Base-by-base conservation (phyloP, 2,329 filamentous ascomycete genomes). In the Huntiella moniliformis region DNA sequence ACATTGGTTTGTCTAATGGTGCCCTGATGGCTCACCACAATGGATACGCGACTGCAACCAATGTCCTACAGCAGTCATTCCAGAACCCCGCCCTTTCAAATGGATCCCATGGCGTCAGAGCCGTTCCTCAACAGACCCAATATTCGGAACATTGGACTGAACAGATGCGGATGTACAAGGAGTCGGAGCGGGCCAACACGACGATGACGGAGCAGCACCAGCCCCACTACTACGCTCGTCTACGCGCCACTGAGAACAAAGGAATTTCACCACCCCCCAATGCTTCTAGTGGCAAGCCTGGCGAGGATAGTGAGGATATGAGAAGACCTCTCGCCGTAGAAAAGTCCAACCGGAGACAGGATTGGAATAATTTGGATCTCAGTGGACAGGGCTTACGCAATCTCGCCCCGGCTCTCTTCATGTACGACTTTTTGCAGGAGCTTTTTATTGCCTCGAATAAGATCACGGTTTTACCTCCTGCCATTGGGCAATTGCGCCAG, bases 391-490 rank as follows among this genome's bases (percentile, higher is more conserved):
- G 88, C 15, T 67, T 98, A 42, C 80, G 86, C 53, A 82, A 85
- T 49, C 68, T 98, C 31, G 78, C 86, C 1, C 66, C 74, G 6
- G 74, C 81, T 38, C 68, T 98, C 31, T 96, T 96, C 65, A 70
- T 73, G 53, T 98, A 96, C 62, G 72, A 72, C 38, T 96, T 98
- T 60, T 67, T 98, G 47, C 82, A 82, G 53, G 88, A 92, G 61
- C 73, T 98, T 28, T 95, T 93, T 60, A 76, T 98, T 51, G 86
- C 86, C 55, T 88, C 86, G 53, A 98, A 98, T 68, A 87, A 86
- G 59, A 71, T 98, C 49, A 77, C 77, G 22, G 70, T 72, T 39
- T 66, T 98, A n/a, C 86, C 88, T 10, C 66, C 81, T 34, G 70
- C 77, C 16, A 85, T 98, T 58, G 87, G 91, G 35, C 73, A 80